Evolutionary conservation across 441 rosid species (phyloP).

Genomic region (Erodium trifolium): DNA sequence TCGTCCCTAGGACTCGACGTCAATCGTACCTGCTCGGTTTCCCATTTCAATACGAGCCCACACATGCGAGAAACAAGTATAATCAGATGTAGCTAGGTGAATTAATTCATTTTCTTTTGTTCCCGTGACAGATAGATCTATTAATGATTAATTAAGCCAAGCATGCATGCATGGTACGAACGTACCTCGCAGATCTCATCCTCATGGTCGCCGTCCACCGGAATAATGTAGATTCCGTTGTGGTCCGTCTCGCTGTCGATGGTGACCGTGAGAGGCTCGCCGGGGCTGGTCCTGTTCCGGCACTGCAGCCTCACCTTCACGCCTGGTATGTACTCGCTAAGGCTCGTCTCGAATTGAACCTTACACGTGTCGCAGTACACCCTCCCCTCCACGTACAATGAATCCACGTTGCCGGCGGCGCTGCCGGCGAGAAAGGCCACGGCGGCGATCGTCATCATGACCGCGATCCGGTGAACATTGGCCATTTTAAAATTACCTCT

Average conservation of each 20-base stretch:
- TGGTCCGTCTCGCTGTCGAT: slow-evolving; percentile 21
- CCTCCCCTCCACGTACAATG: slow-evolving; percentile 31
- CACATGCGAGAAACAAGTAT: too few species aligned
- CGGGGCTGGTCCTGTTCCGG: slow-evolving; percentile 13
- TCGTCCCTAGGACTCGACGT: slow-evolving; percentile 24
- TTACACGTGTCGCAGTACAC: slow-evolving; percentile 50
- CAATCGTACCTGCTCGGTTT: neutral
- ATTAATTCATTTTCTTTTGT: too few species aligned
- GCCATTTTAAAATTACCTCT: neutral
- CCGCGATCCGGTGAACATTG: neutral
- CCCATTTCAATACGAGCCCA: too few species aligned
- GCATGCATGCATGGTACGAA: neutral
- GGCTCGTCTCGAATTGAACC: slow-evolving; percentile 32
- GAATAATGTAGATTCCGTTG: slow-evolving; percentile 23
- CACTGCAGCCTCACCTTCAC: slow-evolving; percentile 31
- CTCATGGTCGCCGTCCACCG: slow-evolving; percentile 32
- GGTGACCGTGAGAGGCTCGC: slow-evolving; percentile 5
- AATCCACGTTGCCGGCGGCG: slow-evolving; percentile 1
- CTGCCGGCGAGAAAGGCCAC: slow-evolving; percentile 21
- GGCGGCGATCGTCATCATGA: neutral
- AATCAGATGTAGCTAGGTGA: too few species aligned
- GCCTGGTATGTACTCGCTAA: slow-evolving; percentile 28
- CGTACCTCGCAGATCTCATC: slow-evolving; percentile 36
- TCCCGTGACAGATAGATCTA: too few species aligned
- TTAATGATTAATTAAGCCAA: too few species aligned